Evolutionary conservation across 768 basidiomycete genomes (phyloP).

Genomic region (Peribolospora kevripleyi): DNA sequence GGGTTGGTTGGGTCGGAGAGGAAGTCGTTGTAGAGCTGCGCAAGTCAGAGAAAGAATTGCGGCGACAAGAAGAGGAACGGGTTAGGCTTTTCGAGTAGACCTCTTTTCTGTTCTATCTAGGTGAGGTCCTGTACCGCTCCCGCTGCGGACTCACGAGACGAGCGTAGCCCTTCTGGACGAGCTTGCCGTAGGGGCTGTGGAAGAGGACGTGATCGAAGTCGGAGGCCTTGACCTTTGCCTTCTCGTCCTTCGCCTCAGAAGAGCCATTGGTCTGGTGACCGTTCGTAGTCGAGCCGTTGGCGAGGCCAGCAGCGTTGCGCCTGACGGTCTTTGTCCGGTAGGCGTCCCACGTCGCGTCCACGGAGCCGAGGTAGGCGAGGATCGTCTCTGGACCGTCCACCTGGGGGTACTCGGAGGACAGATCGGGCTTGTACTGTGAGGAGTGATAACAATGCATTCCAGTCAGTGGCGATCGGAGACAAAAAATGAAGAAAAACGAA

Average conservation of each 20-base stretch:
- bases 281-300: constrained; percentile 9
- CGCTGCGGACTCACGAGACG: constrained; percentile 31
- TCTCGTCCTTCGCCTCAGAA: constrained; percentile 14
- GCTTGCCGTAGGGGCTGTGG: constrained; percentile 97
- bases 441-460: no score
- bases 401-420: constrained; percentile 82
- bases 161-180: constrained; percentile 89
- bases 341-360: constrained; percentile 65
- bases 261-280: constrained; percentile 2
- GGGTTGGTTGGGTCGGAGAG: constrained; percentile 44
- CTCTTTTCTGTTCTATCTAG: no score
- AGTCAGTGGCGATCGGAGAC: no score
- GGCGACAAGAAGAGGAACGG: not conserved
- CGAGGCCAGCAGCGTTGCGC: constrained; percentile 20
- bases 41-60: not conserved
- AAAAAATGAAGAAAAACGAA: no score
- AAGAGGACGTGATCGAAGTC: constrained; percentile 80
- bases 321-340: constrained; percentile 61
- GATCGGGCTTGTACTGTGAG: constrained; percentile 62
- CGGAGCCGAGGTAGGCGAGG: constrained; percentile 76
- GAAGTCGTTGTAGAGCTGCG: constrained; percentile 65
- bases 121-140: no score
- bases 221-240: constrained; percentile 39
- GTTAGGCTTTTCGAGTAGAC: no score
- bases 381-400: constrained; percentile 95